Conservation (phyloP, 2,329 filamentous ascomycete genomes). For the Epichloe sp. region DNA sequence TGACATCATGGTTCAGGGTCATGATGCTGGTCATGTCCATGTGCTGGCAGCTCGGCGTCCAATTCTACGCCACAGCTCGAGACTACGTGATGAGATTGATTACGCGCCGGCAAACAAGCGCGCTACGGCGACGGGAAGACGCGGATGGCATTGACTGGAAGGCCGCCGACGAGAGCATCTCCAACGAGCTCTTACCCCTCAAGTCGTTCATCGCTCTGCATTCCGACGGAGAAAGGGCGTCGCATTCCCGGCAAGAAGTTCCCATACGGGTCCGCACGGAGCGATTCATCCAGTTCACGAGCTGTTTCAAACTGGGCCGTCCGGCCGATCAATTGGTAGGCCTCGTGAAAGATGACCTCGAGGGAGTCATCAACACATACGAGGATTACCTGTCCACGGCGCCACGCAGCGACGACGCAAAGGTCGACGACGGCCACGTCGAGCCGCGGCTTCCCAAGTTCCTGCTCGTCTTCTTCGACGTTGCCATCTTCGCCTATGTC, state of each 20-base stretch:
- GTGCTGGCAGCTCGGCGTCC: constrained; percentile 9
- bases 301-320: constrained; percentile 8
- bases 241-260: constrained; percentile 4
- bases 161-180: constrained; percentile 5
- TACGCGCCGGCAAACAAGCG: constrained; percentile 7
- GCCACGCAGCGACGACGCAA: neutral
- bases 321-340: constrained; percentile 11
- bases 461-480: constrained; percentile 9
- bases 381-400: constrained; percentile 8
- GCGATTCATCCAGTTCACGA: constrained; percentile 10
- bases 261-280: constrained; percentile 8
- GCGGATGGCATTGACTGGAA: constrained; percentile 6
- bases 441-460: constrained; percentile 10
- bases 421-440: constrained; percentile 5
- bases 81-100: constrained; percentile 8
- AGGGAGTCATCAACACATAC: constrained; percentile 9
- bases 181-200: constrained; percentile 5
- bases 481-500: constrained; percentile 11
- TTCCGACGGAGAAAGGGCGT: neutral
- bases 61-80: constrained; percentile 8
- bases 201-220: constrained; percentile 1
- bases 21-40: constrained; percentile 11
- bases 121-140: constrained; percentile 1
- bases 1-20: constrained; percentile 8
- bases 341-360: constrained; percentile 10